phyloP scores from a whole-genome alignment of 2,329 filamentous ascomycete species.

The Coleophoma cylindrospora region DNA sequence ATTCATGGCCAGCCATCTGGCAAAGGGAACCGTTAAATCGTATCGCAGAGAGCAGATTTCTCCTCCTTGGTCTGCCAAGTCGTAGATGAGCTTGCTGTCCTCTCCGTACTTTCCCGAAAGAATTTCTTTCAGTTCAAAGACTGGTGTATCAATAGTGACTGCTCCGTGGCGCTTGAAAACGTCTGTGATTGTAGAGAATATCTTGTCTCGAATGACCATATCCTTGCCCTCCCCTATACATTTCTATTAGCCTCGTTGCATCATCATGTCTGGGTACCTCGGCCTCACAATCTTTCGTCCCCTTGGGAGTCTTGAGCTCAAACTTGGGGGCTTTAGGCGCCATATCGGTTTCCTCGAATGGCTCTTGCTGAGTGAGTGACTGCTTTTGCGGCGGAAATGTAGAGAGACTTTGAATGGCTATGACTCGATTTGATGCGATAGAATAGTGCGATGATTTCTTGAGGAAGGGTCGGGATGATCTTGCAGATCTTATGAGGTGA shows the following conservation, averaged over 20 bases:
- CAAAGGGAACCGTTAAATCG: conserved; percentile 85
- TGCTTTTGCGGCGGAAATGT: conserved; percentile 7
- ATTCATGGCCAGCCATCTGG: conserved; percentile 92
- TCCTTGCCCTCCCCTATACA: conserved; percentile 62
- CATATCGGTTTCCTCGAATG: conserved; percentile 13
- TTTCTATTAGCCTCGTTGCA: conserved; percentile 8
- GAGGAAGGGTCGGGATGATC: conserved; percentile 19
- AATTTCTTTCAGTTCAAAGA: conserved; percentile 85
- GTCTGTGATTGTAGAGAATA: conserved; percentile 69
- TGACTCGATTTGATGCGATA: conserved; percentile 8
- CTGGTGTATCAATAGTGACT: conserved; percentile 73
- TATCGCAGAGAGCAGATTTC: conserved; percentile 82
- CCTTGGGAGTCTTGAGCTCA: conserved; percentile 84
- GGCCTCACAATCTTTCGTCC: conserved; percentile 72
- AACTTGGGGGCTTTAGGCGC: conserved; percentile 44
- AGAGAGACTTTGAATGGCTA: conserved; percentile 14
- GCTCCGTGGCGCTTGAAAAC: conserved; percentile 83
- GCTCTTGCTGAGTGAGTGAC: not conserved
- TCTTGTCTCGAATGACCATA: conserved; percentile 75
- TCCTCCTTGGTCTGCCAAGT: conserved; percentile 81
- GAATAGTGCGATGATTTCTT: conserved; percentile 3
- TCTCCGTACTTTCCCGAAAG: conserved; percentile 88
- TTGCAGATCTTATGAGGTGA: conserved; percentile 21
- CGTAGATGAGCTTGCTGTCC: conserved; percentile 88
- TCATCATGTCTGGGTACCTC: conserved; percentile 14